A percentile compares a stretch with the other conserved stretches of the same genome.
Evolutionary conservation across 176 grass and related monocot genomes (phyloP).

Genomic region (Chloris gayana): DNA sequence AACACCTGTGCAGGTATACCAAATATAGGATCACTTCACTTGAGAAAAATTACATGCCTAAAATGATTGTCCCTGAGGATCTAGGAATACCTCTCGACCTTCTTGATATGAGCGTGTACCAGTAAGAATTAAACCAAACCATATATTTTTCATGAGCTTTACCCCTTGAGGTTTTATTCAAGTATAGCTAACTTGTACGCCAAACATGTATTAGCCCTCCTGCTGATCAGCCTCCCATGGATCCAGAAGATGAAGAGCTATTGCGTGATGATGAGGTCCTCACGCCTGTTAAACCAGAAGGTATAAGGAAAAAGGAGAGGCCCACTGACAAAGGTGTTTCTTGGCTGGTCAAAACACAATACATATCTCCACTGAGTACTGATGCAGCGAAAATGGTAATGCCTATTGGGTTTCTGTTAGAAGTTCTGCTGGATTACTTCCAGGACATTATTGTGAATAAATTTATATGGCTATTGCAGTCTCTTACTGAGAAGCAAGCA

Average conservation of each 20-base stretch:
- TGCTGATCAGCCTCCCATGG: constrained; percentile 47
- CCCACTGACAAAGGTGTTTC: constrained; percentile 96
- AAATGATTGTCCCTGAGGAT: constrained; percentile 84
- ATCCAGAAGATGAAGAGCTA: constrained; percentile 86
- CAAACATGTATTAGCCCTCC: constrained; percentile 56
- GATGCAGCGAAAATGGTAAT: constrained; percentile 89
- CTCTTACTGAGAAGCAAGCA: constrained; percentile 95
- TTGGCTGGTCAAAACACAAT: constrained; percentile 99
- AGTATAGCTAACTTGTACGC: constrained; percentile 22
- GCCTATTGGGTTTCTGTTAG: constrained; percentile 16
- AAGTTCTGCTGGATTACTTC: constrained; percentile 21
- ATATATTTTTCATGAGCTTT: constrained; percentile 35
- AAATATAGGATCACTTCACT: constrained; percentile 94
- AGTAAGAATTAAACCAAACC: constrained; percentile 57
- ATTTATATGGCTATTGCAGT: constrained; percentile 52
- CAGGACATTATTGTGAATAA: constrained; percentile 27
- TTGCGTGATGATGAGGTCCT: constrained; percentile 83
- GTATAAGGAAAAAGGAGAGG: constrained; percentile 91
- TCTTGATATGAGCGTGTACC: constrained; percentile 91
- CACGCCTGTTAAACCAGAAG: constrained; percentile 90
- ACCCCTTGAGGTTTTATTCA: constrained; percentile 20
- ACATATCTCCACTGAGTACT: constrained; percentile 90
- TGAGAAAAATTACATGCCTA: constrained; percentile 91
- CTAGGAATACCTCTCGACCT: constrained; percentile 98
- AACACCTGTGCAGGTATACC: constrained; percentile 63